Percentiles rank a stretch among this genome's conserved stretches.
These are phyloP conservation scores for Microcos paniculata DNA, from an alignment of 345 rosid species.

Conservation along the genomic window DNA sequence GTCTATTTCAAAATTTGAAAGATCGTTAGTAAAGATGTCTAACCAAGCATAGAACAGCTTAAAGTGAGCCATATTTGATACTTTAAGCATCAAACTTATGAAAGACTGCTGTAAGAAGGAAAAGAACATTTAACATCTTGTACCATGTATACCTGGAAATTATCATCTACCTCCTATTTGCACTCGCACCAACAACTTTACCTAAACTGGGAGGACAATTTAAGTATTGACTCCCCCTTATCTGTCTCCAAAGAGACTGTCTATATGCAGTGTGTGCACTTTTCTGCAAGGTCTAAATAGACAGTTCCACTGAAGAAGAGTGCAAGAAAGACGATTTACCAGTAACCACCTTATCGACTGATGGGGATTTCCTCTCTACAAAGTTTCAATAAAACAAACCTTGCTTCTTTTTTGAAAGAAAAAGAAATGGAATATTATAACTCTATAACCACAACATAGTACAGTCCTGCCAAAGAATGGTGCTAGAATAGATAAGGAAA, in stretches of 20 bases:
- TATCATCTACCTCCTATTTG: neutral
- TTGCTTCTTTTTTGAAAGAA: too few relatives aligned
- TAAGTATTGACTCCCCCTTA: neutral
- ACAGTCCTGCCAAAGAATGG: too few relatives aligned
- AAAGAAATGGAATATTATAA: too few relatives aligned
- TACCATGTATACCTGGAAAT: neutral
- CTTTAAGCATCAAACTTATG: constrained; percentile 13
- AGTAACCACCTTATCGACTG: too few relatives aligned
- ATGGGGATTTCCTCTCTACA: too few relatives aligned
- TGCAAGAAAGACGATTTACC: too few relatives aligned
- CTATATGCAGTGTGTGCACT: neutral
- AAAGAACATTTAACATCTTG: neutral
- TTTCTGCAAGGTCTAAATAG: neutral
- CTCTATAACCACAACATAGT: too few relatives aligned
- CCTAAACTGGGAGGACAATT: neutral
- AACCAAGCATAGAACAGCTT: constrained; percentile 4
- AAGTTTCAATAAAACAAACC: too few relatives aligned
- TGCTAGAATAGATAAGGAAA: too few relatives aligned
- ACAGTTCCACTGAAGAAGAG: too few relatives aligned
- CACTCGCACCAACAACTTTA: neutral
- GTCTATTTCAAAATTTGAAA: constrained; percentile 44
- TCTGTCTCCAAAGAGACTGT: neutral
- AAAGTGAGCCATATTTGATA: neutral
- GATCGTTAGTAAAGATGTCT: constrained; percentile 2
- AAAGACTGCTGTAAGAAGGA: constrained; percentile 4